Conservation (phyloP, 306 rosid genomes). For the Citrullus mucosospermus region DNA sequence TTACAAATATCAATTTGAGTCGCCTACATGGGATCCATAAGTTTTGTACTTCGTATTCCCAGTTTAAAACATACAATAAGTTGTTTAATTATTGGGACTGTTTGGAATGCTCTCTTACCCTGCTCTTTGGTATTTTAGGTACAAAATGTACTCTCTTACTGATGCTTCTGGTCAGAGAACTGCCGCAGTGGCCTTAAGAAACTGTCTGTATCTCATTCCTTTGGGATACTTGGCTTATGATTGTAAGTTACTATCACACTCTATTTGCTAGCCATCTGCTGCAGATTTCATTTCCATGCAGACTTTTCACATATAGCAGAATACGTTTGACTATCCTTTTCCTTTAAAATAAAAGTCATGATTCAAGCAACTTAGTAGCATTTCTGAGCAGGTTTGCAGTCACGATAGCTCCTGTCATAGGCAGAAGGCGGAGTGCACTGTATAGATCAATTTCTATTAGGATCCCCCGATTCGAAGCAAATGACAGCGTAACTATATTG, state of each 20-base stretch:
- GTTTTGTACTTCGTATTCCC: neutral
- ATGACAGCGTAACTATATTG: too few species aligned
- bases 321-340: neutral
- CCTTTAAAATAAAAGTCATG: neutral
- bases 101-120: neutral
- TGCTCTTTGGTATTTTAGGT: slow-evolving; percentile 37
- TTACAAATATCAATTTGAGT: neutral
- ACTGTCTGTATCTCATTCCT: slow-evolving; percentile 76
- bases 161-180: slow-evolving; percentile 79
- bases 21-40: neutral
- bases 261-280: neutral
- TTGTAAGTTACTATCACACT: slow-evolving; percentile 50
- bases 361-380: neutral
- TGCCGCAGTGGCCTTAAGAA: slow-evolving; percentile 75
- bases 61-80: neutral
- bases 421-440: neutral
- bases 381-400: neutral
- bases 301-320: neutral
- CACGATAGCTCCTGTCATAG: neutral
- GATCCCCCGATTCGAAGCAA: too few species aligned
- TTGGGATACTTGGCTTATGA: slow-evolving; percentile 89
- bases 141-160: slow-evolving; percentile 78
- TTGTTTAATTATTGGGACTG: neutral
- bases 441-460: too few species aligned
- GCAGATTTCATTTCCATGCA: neutral